Conservation (phyloP, 371 early-diverging fungal species). For the Mucor irregularis region DNA sequence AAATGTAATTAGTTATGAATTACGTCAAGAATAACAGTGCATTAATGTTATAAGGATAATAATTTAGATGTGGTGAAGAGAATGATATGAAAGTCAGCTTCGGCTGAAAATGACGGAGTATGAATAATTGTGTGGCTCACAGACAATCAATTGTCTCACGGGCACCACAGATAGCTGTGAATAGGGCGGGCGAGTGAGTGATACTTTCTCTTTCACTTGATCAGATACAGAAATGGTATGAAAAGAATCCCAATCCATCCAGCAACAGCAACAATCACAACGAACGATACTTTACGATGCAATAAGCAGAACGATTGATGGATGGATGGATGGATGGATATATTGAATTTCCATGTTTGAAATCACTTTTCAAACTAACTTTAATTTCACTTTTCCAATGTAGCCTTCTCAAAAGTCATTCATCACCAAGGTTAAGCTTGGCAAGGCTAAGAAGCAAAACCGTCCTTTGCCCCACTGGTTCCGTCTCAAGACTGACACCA, state of each 20-base stretch:
- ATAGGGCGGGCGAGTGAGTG: not conserved
- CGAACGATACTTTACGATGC: too few relatives aligned
- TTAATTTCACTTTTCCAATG: not conserved
- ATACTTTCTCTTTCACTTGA: slow-evolving; percentile 2
- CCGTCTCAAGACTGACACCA: slow-evolving; percentile 94
- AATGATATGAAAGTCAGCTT: too few relatives aligned
- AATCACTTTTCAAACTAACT: not conserved
- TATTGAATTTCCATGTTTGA: too few relatives aligned
- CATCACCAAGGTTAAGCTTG: slow-evolving; percentile 95
- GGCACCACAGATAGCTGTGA: not conserved
- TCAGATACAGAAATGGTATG: slow-evolving; percentile 1
- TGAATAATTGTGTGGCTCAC: too few relatives aligned
- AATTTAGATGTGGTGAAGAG: too few relatives aligned
- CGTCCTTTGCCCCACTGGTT: slow-evolving; percentile 98
- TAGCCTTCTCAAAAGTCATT: slow-evolving; percentile 96
- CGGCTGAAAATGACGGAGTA: too few relatives aligned
- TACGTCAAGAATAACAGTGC: too few relatives aligned
- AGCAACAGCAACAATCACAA: not conserved
- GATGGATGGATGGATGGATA: slow-evolving; percentile 21
- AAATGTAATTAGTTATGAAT: too few relatives aligned
- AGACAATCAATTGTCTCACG: too few relatives aligned
- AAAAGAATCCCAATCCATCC: not conserved
- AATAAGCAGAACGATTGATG: slow-evolving; percentile 7
- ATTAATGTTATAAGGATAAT: too few relatives aligned
- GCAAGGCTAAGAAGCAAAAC: slow-evolving; percentile 98